A percentile compares a stretch with the other conserved stretches of the same genome.
phyloP scores from a whole-genome alignment of 768 basidiomycete genomes.

The Tricholoma furcatifolium region DNA sequence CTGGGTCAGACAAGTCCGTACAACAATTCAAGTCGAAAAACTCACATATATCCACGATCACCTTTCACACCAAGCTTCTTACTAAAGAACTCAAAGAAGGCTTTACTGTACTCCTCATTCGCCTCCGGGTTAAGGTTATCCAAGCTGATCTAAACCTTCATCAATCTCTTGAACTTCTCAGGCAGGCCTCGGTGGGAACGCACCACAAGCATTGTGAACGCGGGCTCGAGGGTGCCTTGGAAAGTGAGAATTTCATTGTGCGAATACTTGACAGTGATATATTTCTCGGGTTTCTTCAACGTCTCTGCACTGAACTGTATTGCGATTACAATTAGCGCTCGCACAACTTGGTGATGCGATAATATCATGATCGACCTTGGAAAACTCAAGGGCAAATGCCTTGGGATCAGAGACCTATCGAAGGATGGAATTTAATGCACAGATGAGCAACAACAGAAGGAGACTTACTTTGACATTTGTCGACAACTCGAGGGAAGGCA shows the following conservation, averaged over 20 bases:
- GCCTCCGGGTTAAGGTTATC: slow-evolving; percentile 47
- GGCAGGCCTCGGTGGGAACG: slow-evolving; percentile 20
- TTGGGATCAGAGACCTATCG: slow-evolving; percentile 35
- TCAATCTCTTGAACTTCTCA: too few species aligned
- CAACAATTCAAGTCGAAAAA: not conserved
- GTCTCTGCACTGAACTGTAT: slow-evolving; percentile 50
- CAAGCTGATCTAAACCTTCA: slow-evolving; percentile 52
- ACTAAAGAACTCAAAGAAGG: slow-evolving; percentile 53
- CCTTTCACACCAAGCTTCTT: slow-evolving; percentile 48
- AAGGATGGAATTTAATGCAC: not conserved
- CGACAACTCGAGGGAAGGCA: slow-evolving; percentile 43
- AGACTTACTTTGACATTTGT: slow-evolving; percentile 41
- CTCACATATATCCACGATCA: slow-evolving; percentile 62
- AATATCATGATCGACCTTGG: slow-evolving; percentile 39
- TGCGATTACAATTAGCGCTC: not conserved
- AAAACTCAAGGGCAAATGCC: slow-evolving; percentile 50
- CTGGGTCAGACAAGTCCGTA: not conserved
- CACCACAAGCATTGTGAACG: slow-evolving; percentile 59
- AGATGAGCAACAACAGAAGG: not conserved
- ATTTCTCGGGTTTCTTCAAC: slow-evolving; percentile 52
- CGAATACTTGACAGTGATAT: slow-evolving; percentile 52
- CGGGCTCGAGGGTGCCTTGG: slow-evolving; percentile 63
- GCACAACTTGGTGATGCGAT: not conserved
- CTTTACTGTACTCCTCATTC: slow-evolving; percentile 55
- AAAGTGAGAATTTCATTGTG: slow-evolving; percentile 64